A percentile compares a stretch with the other conserved stretches of the same genome.
phyloP scores from a whole-genome alignment of 495 filamentous ascomycete species.

The Annulohypoxylon moriforme region DNA sequence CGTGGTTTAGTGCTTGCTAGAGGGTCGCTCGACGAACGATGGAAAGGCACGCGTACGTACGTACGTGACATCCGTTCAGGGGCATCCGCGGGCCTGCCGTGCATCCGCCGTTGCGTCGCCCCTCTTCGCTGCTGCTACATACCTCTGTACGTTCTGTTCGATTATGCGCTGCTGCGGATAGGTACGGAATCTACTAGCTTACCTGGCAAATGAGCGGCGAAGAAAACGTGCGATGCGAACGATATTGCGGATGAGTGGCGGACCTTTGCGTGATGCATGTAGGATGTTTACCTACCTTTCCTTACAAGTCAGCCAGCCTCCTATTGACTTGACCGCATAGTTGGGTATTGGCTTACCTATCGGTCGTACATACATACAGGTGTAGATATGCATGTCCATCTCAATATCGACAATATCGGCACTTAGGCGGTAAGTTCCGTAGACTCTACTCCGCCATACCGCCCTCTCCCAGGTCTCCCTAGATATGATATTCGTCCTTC shows the following conservation, averaged over 20 bases:
- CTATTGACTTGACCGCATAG: no score
- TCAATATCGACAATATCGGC: conserved; percentile 18
- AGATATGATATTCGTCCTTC: not conserved
- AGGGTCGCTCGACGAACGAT: no score
- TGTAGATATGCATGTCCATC: conserved; percentile 21
- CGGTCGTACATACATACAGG: not conserved
- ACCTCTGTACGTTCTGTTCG: no score
- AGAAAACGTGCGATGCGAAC: not conserved
- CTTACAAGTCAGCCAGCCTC: no score
- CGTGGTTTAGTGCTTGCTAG: no score
- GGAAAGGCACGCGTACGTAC: not conserved
- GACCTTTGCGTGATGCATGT: conserved; percentile 1
- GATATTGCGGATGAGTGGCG: not conserved
- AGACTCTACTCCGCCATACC: not conserved
- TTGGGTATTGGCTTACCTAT: no score
- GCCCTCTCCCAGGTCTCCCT: not conserved
- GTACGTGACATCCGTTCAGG: conserved; percentile 18
- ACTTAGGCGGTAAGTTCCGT: conserved; percentile 28
- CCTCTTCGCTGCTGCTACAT: not conserved
- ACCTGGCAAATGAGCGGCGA: not conserved
- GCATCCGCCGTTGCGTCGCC: conserved; percentile 11
- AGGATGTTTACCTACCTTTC: not conserved
- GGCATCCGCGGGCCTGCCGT: conserved; percentile 8
- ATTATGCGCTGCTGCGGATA: not conserved
- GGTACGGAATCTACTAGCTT: not conserved